Evolutionary conservation across 169 alveolate genomes (phyloP).

Genomic region (Nephromyces sp.): DNA sequence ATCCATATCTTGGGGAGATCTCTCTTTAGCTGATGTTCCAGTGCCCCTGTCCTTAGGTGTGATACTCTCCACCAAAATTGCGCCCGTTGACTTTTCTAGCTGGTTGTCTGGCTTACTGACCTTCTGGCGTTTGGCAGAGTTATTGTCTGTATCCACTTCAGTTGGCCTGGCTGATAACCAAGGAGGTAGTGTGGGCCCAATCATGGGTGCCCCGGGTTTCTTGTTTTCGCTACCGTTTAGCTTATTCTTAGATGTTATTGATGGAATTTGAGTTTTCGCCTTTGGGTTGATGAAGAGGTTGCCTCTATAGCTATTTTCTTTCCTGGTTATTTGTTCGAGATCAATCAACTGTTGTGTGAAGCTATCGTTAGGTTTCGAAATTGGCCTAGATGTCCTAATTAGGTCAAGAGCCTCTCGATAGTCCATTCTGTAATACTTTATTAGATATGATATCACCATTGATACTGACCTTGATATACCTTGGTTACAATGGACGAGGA

Average conservation of each 20-base stretch:
- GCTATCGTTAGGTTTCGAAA: slow-evolving; percentile 62
- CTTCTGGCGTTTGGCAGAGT: no score
- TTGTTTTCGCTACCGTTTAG: background rate
- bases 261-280: background rate
- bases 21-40: no score
- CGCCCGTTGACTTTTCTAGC: no score
- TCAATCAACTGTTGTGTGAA: slow-evolving; percentile 46
- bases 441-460: slow-evolving; percentile 56
- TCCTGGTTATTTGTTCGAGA: slow-evolving; percentile 3
- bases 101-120: no score
- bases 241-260: background rate
- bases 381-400: slow-evolving; percentile 45
- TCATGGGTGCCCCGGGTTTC: background rate
- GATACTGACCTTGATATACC: slow-evolving; percentile 70
- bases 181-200: background rate
- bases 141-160: no score
- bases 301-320: background rate
- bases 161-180: no score
- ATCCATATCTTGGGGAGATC: no score
- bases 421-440: slow-evolving; percentile 52
- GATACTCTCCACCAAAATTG: no score
- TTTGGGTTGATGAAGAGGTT: background rate
- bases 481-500: slow-evolving; percentile 66
- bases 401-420: slow-evolving; percentile 52
- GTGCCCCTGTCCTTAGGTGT: no score